Evolutionary conservation across 2,329 filamentous ascomycete genomes (phyloP).

Genomic region (Neonectria faginata): DNA sequence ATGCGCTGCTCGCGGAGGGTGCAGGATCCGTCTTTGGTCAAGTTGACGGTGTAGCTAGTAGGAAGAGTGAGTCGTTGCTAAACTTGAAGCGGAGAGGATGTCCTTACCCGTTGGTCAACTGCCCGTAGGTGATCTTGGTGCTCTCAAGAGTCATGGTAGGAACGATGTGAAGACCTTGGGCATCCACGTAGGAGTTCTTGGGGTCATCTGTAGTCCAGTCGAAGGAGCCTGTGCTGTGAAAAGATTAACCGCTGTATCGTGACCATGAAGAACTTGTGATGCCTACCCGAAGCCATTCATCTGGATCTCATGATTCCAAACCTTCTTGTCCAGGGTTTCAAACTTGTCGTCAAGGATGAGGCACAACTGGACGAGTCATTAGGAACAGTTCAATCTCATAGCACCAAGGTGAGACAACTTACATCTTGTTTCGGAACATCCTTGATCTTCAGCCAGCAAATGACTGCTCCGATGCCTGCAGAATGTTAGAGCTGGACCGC

Average conservation of each 20-base stretch:
- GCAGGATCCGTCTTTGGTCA: constrained; percentile 54
- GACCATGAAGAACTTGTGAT: accelerated
- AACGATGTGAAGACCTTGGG: constrained; percentile 61
- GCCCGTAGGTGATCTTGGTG: constrained; percentile 46
- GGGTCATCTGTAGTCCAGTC: constrained; percentile 64
- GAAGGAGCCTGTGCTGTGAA: constrained; percentile 54
- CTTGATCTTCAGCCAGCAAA: constrained; percentile 37
- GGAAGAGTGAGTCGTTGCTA: neutral
- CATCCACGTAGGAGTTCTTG: constrained; percentile 59
- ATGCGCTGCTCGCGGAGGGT: constrained; percentile 47
- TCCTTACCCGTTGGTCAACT: constrained; percentile 47
- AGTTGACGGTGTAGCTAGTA: constrained; percentile 54
- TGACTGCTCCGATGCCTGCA: constrained; percentile 35
- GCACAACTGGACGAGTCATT: constrained; percentile 34
- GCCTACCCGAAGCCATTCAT: constrained; percentile 55
- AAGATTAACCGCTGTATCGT: neutral
- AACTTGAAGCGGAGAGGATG: neutral
- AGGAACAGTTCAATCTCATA: neutral
- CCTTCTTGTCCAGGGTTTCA: constrained; percentile 47
- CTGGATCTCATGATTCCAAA: constrained; percentile 60
- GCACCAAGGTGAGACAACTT: neutral
- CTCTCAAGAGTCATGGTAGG: constrained; percentile 58
- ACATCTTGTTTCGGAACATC: constrained; percentile 38
- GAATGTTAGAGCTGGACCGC: accelerated
- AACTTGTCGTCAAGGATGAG: constrained; percentile 42